Evolutionary conservation across 2,329 filamentous ascomycete genomes (phyloP), one percentile per base, ranked within the genome.

Genomic region (Aspergillus puulaauensis): DNA sequence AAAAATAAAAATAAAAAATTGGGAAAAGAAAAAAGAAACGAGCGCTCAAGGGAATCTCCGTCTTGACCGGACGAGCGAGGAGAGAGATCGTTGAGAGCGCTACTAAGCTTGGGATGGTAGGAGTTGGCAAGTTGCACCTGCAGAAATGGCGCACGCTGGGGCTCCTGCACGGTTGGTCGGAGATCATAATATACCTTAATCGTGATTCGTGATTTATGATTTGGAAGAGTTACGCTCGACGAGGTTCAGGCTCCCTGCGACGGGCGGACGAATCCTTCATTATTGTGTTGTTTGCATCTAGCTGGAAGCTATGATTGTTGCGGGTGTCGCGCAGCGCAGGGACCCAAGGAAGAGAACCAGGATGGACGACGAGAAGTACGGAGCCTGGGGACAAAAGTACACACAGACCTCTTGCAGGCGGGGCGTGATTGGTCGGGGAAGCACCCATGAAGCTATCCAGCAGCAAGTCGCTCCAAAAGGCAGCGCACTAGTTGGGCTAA

Each of bases 381-480:
- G 21, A 43, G n/a, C n/a, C 15, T 11, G 17, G n/a, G 9, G 27
- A 62, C 69, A 70, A 72, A 71, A 70, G 68, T 72, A 71, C 69
- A 56, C 69, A 57, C 59, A 57, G 59, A 60, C 62, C 54, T 40
- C 54, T 27, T 31, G 24, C 19, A 14, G 8, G 4, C 3, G 19
- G 9, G 8, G 53, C 35, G 47, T 70, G 63, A 73, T 73, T 72
- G 67, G 40, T 58, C 69, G 70, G 68, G 70, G 71, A 70, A 71
- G 61, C 65, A 69, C 63, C 70, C 68, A 61, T 56, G 64, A 64
- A 65, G 66, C 60, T 62, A 58, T 61, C 66, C 57, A 64, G 59
- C 70, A 68, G 65, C 68, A 67, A 31, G 64, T 70, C 69, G 71
- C 70, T 69, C 64, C 58, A 73, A 71, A 70, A 60, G 70, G 70